Evolutionary conservation across 1,284 basidiomycete genomes (phyloP).

Genomic region (Rugosomyces carneus): DNA sequence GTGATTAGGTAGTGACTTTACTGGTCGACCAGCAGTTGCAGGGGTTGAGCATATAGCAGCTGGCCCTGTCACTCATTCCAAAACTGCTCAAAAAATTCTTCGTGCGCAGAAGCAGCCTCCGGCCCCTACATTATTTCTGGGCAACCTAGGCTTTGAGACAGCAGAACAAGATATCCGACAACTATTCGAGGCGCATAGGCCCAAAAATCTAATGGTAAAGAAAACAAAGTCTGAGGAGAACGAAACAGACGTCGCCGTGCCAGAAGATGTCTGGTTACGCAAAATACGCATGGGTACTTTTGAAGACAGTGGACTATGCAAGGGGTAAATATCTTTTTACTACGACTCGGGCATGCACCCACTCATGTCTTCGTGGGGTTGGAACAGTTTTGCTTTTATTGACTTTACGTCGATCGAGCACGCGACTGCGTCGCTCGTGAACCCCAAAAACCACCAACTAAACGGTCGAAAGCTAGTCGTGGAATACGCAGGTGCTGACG

Average conservation of each 20-base stretch:
- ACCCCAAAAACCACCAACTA: constrained; percentile 79
- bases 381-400: constrained; percentile 92
- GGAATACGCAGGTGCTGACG: constrained; percentile 85
- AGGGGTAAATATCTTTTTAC: constrained; percentile 63
- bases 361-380: no score
- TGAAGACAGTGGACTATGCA: constrained; percentile 90
- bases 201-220: constrained; percentile 21
- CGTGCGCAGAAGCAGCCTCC: constrained; percentile 78
- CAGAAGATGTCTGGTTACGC: constrained; percentile 64
- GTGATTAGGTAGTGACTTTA: constrained; percentile 62
- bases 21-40: constrained; percentile 62
- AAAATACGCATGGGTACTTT: constrained; percentile 94
- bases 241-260: no score
- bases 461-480: constrained; percentile 82
- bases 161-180: constrained; percentile 73
- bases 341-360: no score
- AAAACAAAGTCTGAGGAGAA: constrained; percentile 20
- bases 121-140: constrained; percentile 80
- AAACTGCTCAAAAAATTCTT: constrained; percentile 80
- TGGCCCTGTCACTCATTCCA: constrained; percentile 43
- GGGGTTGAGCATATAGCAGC: constrained; percentile 24
- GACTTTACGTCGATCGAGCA: constrained; percentile 80
- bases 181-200: constrained; percentile 63
- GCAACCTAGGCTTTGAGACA: constrained; percentile 84
- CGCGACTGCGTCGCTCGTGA: constrained; percentile 79